Conservation (phyloP, 495 filamentous ascomycete species). For the Parmelia sp. region DNA sequence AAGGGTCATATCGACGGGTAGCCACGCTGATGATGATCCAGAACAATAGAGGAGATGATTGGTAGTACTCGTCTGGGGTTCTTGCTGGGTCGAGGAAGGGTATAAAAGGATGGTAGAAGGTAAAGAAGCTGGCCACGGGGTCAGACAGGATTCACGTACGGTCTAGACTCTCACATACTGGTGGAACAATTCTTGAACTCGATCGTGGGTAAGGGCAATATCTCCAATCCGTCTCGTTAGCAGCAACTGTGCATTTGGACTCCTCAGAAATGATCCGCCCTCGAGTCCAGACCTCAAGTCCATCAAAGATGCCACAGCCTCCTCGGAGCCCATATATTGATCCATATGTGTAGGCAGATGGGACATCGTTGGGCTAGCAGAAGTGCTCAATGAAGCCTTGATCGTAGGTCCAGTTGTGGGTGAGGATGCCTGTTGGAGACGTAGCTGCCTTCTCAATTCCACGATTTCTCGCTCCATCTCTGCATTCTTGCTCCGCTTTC, state of each 20-base stretch:
- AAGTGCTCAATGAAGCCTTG: conserved; percentile 23
- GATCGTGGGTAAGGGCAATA: conserved; percentile 66
- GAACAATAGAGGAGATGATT: conserved; percentile 68
- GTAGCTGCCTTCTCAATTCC: conserved; percentile 63
- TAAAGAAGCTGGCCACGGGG: conserved; percentile 52
- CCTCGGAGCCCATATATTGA: conserved; percentile 72
- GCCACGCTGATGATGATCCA: conserved; percentile 84
- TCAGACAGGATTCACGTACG: background rate
- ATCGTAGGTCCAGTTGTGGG: conserved; percentile 42
- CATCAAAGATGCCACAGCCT: conserved; percentile 75
- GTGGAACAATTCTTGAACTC: conserved; percentile 67
- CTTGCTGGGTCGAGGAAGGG: conserved; percentile 70
- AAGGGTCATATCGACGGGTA: conserved; percentile 66
- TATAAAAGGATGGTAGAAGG: conserved; percentile 76
- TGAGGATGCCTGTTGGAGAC: conserved; percentile 50
- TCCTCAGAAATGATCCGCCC: conserved; percentile 40
- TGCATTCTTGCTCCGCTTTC: conserved; percentile 83
- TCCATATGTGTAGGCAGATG: conserved; percentile 33
- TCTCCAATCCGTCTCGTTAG: conserved; percentile 54
- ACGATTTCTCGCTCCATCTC: conserved; percentile 75
- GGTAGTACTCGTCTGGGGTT: conserved; percentile 68
- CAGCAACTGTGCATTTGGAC: conserved; percentile 36
- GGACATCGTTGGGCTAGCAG: conserved; percentile 25
- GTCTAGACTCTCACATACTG: conserved; percentile 41
- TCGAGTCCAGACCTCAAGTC: conserved; percentile 60